Percentiles rank a stretch among this genome's conserved stretches.
These are phyloP conservation scores for Phytophthora sp. DNA, from an alignment of 352 stramenopile species.

Conservation along the genomic window DNA sequence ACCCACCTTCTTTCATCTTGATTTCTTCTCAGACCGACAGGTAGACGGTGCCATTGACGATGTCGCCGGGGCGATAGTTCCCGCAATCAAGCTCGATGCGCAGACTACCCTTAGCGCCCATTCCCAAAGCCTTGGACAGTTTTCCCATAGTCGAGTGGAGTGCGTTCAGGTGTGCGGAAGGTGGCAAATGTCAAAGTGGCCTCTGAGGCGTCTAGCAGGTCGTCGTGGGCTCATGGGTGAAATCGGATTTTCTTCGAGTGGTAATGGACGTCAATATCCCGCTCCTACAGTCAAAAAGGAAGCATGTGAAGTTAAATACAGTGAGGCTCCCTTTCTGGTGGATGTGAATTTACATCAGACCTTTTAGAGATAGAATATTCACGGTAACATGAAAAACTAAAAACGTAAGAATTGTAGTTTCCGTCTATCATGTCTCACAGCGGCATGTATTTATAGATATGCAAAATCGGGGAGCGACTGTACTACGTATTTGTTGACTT, in stretches of 20 bases:
- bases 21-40: slow-evolving; percentile 30
- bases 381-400: no score
- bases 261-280: not conserved
- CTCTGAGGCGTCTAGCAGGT: not conserved
- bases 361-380: no score
- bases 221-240: not conserved
- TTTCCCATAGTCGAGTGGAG: slow-evolving; percentile 19
- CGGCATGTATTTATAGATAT: no score
- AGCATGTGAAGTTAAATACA: no score
- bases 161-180: not conserved
- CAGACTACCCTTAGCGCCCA: slow-evolving; percentile 28
- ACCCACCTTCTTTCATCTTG: slow-evolving; percentile 24
- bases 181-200: slow-evolving; percentile 22
- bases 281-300: not conserved
- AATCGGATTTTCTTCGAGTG: not conserved
- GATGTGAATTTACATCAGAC: no score
- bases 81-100: slow-evolving; percentile 31
- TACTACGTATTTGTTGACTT: no score
- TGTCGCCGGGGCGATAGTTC: slow-evolving; percentile 27
- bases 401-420: no score
- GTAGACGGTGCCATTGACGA: slow-evolving; percentile 30
- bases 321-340: no score
- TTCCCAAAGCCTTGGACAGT: slow-evolving; percentile 13
- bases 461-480: no score
- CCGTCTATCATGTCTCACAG: no score